Conservation (phyloP, 768 basidiomycete species). For the Macrolepiota fuliginosa region DNA sequence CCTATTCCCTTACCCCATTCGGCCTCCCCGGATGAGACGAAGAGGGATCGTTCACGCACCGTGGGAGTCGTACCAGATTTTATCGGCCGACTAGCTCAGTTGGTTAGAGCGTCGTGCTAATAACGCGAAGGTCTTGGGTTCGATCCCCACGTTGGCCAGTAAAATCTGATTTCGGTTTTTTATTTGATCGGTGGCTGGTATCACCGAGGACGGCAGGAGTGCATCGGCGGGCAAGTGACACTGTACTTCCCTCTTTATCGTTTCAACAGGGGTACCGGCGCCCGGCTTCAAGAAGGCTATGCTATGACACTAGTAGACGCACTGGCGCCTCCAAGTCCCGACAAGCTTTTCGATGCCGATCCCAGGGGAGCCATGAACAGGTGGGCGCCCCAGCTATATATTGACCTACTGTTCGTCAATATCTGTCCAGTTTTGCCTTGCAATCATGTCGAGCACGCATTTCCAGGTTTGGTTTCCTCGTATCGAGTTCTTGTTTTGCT, state of each 20-base stretch:
- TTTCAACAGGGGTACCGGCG: too few species aligned
- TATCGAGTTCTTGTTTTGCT: neutral
- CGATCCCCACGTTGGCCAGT: slow-evolving; percentile 18
- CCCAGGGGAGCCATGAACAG: neutral
- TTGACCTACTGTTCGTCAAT: neutral
- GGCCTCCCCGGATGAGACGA: too few species aligned
- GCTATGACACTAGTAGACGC: too few species aligned
- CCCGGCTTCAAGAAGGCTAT: too few species aligned
- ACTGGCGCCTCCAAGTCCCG: neutral
- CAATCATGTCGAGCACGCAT: neutral
- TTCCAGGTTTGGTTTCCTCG: neutral
- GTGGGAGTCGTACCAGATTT: too few species aligned
- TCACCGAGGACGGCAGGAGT: neutral
- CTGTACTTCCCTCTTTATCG: too few species aligned
- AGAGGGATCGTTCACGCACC: too few species aligned
- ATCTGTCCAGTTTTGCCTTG: neutral
- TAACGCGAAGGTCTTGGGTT: slow-evolving; percentile 66
- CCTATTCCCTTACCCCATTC: too few species aligned
- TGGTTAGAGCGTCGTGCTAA: slow-evolving; percentile 86
- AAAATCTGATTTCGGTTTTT: neutral
- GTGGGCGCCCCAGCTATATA: neutral
- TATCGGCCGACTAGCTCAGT: slow-evolving; percentile 73
- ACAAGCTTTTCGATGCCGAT: neutral
- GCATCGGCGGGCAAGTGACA: too few species aligned
- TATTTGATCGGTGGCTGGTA: neutral